Evolutionary conservation across 2,329 filamentous ascomycete genomes (phyloP), one percentile per base, ranked within the genome.

Genomic region (Emericellopsis cladophorae): DNA sequence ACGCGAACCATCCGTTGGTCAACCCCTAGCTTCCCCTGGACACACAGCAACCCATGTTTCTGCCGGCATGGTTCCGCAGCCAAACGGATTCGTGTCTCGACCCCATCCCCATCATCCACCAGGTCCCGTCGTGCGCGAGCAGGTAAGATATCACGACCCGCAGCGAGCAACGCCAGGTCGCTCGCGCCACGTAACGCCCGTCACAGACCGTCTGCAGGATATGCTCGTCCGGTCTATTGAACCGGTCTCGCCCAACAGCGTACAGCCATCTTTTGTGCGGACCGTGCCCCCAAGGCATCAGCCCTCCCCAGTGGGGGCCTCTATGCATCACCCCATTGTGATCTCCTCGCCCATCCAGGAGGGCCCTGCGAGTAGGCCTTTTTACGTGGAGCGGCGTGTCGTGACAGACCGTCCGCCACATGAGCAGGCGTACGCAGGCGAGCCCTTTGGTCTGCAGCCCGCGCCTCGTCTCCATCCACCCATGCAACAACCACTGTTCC

Each of bases 191-290:
- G 10, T 24, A 12, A n/a, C 33, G 32, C 41, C 39, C 4, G 18
- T 40, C 12, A 29, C 29, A 18, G 26, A 44, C 18, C 47, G 44
- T 12, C 41, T 58, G 11, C 60, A 64, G 47, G 68, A 72, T 32
- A 57, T 65, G 48, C 51, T 68, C 44, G 58, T 72, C 12, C 65
- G 51, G 8, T 72, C 67, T 7, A 64, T 70, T 47, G 69, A 72
- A 46, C 60, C 62, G 16, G 48, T 40, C 7, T 67, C 65, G 29
- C 64, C 65, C 5, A 48, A 54, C 21, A 36, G 33, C n/a, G 55
- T 55, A 51, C 52, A 49, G 42, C 57, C 60, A 4, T 55, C 55
- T 1, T 62, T 60, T 49, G 49, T 62, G 34, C 58, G 58, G 42
- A 40, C 52, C 24, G 42, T 58, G 24, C 57, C 57, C 10, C 53